A percentile compares a stretch with the other conserved stretches of the same genome.
Conservation (phyloP, 768 basidiomycete genomes). For the Tephrocybe sp. region DNA sequence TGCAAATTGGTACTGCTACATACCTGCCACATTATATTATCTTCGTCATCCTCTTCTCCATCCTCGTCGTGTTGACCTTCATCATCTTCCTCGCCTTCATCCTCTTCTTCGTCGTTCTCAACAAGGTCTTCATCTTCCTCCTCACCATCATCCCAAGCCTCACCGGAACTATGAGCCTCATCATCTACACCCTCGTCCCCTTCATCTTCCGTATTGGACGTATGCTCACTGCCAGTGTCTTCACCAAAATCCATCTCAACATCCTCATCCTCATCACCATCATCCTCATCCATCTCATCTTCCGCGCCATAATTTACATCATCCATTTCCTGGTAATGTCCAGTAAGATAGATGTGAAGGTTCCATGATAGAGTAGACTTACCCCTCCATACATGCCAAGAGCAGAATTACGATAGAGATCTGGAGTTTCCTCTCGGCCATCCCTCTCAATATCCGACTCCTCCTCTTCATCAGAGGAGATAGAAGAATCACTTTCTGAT, state of each 20-base stretch:
- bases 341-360: constrained; percentile 12
- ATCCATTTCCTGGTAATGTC: constrained; percentile 72
- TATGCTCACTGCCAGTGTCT: constrained; percentile 80
- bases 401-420: constrained; percentile 94
- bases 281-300: constrained; percentile 81
- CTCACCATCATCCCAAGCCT: constrained; percentile 68
- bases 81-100: constrained; percentile 43
- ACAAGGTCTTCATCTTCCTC: constrained; percentile 68
- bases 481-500: constrained; percentile 48
- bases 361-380: constrained; percentile 34
- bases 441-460: constrained; percentile 57
- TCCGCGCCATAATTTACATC: constrained; percentile 68
- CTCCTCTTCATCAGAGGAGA: constrained; percentile 55
- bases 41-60: constrained; percentile 51
- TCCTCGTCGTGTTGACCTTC: constrained; percentile 35
- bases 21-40: constrained; percentile 60
- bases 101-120: constrained; percentile 50
- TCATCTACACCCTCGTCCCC: constrained; percentile 66
- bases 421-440: constrained; percentile 80
- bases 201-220: constrained; percentile 73
- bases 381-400: constrained; percentile 95
- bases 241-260: constrained; percentile 89
- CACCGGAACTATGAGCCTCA: constrained; percentile 55
- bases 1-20: constrained; percentile 12
- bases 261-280: constrained; percentile 80